phyloP scores from a whole-genome alignment of 768 basidiomycete species.

The Mycena metata region DNA sequence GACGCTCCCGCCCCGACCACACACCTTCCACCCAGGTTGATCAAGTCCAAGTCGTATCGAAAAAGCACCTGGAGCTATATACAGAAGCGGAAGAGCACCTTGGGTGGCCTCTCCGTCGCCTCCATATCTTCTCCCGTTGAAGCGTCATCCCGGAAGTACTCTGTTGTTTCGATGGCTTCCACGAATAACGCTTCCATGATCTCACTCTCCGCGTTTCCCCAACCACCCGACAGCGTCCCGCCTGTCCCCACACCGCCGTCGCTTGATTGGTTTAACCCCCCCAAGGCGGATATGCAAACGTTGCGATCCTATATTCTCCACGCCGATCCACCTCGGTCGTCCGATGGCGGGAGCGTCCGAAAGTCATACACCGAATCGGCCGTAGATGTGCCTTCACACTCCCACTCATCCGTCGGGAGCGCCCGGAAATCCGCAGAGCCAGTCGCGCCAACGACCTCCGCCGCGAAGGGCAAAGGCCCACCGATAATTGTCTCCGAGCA shows the following conservation, averaged over 20 bases:
- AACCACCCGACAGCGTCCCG: constrained; percentile 12
- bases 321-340: constrained; percentile 13
- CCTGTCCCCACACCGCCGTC: constrained; percentile 28
- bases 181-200: constrained; percentile 29
- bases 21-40: not conserved
- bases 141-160: constrained; percentile 9
- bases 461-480: constrained; percentile 20
- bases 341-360: not conserved
- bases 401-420: not conserved
- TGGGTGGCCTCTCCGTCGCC: constrained; percentile 11
- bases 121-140: constrained; percentile 25
- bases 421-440: not conserved
- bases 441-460: not conserved
- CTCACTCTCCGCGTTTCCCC: constrained; percentile 35
- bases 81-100: constrained; percentile 14
- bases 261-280: not conserved
- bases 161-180: constrained; percentile 29
- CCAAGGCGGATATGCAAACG: not conserved
- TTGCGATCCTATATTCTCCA: constrained; percentile 18
- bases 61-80: constrained; percentile 18
- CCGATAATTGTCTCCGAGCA: not conserved
- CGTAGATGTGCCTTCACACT: not conserved
- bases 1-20: not conserved
- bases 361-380: not conserved
- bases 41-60: constrained; percentile 15